Evolutionary conservation across 768 basidiomycete genomes (phyloP), one percentile per base, ranked within the genome.

Genomic region (Dioszegia hungarica): DNA sequence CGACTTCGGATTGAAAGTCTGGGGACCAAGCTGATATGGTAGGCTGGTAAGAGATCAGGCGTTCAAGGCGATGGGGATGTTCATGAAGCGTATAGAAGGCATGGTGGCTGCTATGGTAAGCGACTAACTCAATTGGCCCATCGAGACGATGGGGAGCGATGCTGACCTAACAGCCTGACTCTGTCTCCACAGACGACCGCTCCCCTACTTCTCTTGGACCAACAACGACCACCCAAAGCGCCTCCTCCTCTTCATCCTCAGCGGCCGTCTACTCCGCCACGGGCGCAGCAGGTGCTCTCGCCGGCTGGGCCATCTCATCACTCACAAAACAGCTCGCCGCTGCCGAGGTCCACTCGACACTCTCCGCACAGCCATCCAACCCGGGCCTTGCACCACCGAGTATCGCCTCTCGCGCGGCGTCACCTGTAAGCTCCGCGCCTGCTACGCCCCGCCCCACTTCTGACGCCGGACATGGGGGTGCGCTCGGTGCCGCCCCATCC

Each of bases 281-380:
- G 0, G 92, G 91, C 0, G 93, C 92, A 2, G 94, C 93, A 17
- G 87, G 89, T 8, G 88, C 86, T 17, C 78, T 99, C 2, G 93
- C 94, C 14, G 90, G 92, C 5, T 98, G 94, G 94, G 94, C 94
- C 1, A 90, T 97, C 39, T 88, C 90, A 3, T 91, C 88, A 0
- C 68, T 97, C 0, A 85, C 88, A 25, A 92, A 85, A 78, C 88
- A 87, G 80, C 88, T 88, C 51, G 28, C 78, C 53, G 84, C 84
- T 6, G 77, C 84, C 5, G 90, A 93, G 66, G 73, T 90, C 48
- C 86, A 89, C 70, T 85, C 82, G 24, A 82, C 79, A 33, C 61
- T 24, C 79, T 54, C 64, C n/a, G 62, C 53, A n/a, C 54, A 51
- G 28, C 36, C 51, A 25, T 44, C 62, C 15, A 27, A 41, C 33